Percentiles rank a stretch among this genome's conserved stretches.
phyloP scores from a whole-genome alignment of 2,329 filamentous ascomycete genomes.

The Graphiopsis chlorocephala region DNA sequence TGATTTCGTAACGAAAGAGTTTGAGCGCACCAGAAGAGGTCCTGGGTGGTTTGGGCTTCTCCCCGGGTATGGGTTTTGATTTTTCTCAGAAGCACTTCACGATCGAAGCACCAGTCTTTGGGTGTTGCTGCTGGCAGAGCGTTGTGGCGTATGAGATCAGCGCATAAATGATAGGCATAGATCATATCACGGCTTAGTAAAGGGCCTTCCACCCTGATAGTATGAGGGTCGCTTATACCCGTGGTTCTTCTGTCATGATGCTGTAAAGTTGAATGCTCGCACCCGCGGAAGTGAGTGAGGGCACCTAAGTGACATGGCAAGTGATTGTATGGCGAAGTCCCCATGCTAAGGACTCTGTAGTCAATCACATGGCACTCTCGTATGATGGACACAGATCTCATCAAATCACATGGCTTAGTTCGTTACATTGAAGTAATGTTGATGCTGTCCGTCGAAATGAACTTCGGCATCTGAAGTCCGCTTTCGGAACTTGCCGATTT shows the following conservation, averaged over 20 bases:
- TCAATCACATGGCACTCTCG: neutral
- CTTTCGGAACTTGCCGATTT: constrained; percentile 10
- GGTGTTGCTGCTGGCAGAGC: neutral
- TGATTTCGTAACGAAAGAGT: constrained; percentile 47
- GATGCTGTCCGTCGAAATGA: neutral
- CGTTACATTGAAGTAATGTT: neutral
- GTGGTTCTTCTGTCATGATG: neutral
- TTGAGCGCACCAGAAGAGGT: constrained; percentile 33
- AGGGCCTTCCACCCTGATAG: neutral
- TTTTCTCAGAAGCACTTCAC: no score
- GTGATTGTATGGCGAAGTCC: neutral
- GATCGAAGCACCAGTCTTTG: neutral
- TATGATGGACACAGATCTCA: no score
- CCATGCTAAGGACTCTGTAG: no score
- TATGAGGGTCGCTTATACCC: neutral
- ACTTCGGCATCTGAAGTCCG: neutral
- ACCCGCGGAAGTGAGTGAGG: neutral
- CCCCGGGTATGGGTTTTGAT: neutral
- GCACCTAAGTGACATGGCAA: neutral
- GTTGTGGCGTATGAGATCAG: neutral
- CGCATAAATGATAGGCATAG: neutral
- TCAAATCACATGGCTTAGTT: neutral
- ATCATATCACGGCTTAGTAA: neutral
- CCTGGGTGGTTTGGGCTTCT: neutral
- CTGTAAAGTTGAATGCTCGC: neutral